Conservation (phyloP, 306 rosid species). For the Quercus berberidifolia region DNA sequence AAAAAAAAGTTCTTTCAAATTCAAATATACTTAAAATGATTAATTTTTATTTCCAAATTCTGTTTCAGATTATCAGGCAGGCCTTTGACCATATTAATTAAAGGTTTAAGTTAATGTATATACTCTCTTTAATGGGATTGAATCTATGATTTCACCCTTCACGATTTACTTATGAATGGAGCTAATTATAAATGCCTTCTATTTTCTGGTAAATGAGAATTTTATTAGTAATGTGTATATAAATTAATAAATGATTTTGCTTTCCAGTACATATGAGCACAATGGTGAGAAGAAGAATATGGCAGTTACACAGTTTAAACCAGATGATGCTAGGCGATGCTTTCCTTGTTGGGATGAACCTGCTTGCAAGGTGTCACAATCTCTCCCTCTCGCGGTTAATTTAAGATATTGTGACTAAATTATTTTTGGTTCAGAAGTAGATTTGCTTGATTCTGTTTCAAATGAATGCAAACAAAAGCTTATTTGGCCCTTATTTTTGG, state of each 20-base stretch:
- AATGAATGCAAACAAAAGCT: background rate
- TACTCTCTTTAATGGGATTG: no score
- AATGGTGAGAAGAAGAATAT: slow-evolving; percentile 81
- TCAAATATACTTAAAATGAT: no score
- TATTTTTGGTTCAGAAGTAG: background rate
- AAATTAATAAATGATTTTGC: background rate
- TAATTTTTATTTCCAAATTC: no score
- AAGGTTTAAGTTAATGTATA: no score
- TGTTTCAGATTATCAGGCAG: no score
- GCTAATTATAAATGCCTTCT: background rate
- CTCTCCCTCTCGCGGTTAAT: background rate
- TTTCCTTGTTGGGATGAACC: slow-evolving; percentile 99
- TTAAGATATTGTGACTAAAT: background rate
- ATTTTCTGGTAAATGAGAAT: background rate
- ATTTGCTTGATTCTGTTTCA: background rate
- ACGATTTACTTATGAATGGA: background rate
- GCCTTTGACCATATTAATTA: no score
- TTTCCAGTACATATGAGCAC: slow-evolving; percentile 62
- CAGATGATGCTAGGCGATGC: slow-evolving; percentile 94
- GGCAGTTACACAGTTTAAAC: slow-evolving; percentile 98
- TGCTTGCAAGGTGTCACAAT: slow-evolving; percentile 73
- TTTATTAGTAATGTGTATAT: background rate
- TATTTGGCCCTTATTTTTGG: background rate
- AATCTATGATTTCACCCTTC: background rate
- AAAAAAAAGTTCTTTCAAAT: no score